These are phyloP conservation scores for Rhodotorula kratochvilovae DNA, from an alignment of 768 basidiomycete species.

Conservation along the genomic window DNA sequence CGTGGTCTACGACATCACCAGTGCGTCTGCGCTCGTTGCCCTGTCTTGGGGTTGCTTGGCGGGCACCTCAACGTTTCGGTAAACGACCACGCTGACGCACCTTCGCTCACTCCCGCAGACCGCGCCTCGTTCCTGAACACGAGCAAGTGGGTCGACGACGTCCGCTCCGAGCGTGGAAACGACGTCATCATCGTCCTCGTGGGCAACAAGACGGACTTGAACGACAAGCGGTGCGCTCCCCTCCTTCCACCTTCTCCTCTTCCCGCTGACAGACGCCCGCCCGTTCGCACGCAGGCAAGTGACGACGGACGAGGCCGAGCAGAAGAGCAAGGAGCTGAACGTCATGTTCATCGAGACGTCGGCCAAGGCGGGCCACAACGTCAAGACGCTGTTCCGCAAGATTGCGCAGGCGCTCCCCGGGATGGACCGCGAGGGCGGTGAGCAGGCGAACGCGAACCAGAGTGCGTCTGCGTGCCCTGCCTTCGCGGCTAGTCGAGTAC, in stretches of 20 bases:
- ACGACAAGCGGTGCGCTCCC: constrained; percentile 82
- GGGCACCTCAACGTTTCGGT: no score
- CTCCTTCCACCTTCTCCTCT: background rate
- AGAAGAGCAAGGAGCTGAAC: constrained; percentile 78
- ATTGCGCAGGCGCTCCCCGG: constrained; percentile 97
- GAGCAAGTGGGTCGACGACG: constrained; percentile 99
- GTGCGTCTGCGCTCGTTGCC: constrained; percentile 54
- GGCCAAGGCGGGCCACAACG: constrained; percentile 98
- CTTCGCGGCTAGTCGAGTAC: no score
- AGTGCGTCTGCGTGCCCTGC: constrained; percentile 47
- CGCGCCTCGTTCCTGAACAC: constrained; percentile 98
- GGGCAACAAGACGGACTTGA: constrained; percentile 97
- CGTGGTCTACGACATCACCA: constrained; percentile 96
- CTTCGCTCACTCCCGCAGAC: constrained; percentile 54
- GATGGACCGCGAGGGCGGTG: constrained; percentile 70
- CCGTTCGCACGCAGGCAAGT: constrained; percentile 66
- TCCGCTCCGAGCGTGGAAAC: constrained; percentile 90
- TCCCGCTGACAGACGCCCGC: background rate
- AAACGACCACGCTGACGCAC: background rate
- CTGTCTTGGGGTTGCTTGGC: background rate
- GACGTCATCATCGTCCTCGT: constrained; percentile 98
- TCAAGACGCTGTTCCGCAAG: constrained; percentile 98
- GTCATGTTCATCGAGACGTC: constrained; percentile 99
- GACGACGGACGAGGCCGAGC: constrained; percentile 93
- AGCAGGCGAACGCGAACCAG: constrained; percentile 45